Percentiles rank a stretch among this genome's conserved stretches.
These are phyloP conservation scores for Tremella mesenterica DNA, from an alignment of 768 basidiomycete species.

Conservation along the genomic window DNA sequence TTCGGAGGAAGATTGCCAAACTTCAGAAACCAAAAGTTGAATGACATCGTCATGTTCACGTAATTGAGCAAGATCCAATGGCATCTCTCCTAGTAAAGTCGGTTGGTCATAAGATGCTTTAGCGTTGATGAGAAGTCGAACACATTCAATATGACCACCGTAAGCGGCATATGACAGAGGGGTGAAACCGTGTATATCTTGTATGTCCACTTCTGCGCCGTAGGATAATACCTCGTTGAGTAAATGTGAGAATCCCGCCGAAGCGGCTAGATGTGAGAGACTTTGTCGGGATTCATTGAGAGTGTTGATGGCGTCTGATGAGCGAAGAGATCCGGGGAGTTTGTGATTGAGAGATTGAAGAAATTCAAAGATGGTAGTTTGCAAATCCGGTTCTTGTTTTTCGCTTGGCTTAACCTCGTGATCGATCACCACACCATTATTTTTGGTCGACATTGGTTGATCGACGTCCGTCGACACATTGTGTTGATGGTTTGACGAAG, in stretches of 20 bases:
- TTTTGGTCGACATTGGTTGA: too few species aligned
- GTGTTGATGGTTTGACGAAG: too few species aligned
- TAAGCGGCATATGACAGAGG: constrained; percentile 79
- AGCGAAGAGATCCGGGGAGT: constrained; percentile 48
- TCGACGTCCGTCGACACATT: too few species aligned
- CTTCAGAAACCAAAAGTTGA: constrained; percentile 35
- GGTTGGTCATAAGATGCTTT: constrained; percentile 57
- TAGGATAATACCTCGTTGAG: constrained; percentile 62
- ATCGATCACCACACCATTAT: too few species aligned
- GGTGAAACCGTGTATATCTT: constrained; percentile 84
- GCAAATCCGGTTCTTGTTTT: constrained; percentile 49
- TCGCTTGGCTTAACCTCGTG: too few species aligned
- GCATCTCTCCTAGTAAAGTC: constrained; percentile 43
- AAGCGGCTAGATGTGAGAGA: constrained; percentile 74
- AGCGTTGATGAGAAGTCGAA: constrained; percentile 59
- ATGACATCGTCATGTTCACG: constrained; percentile 44
- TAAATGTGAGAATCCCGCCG: constrained; percentile 66
- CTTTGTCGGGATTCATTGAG: constrained; percentile 67
- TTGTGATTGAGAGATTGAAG: constrained; percentile 62
- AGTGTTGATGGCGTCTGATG: constrained; percentile 59
- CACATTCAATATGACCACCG: constrained; percentile 57
- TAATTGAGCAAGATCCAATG: constrained; percentile 45
- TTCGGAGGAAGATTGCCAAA: constrained; percentile 23
- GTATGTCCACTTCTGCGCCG: constrained; percentile 67
- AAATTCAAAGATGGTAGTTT: constrained; percentile 68